Conservation (phyloP, 1,284 basidiomycete species). For the Boletellus deceptivus region DNA sequence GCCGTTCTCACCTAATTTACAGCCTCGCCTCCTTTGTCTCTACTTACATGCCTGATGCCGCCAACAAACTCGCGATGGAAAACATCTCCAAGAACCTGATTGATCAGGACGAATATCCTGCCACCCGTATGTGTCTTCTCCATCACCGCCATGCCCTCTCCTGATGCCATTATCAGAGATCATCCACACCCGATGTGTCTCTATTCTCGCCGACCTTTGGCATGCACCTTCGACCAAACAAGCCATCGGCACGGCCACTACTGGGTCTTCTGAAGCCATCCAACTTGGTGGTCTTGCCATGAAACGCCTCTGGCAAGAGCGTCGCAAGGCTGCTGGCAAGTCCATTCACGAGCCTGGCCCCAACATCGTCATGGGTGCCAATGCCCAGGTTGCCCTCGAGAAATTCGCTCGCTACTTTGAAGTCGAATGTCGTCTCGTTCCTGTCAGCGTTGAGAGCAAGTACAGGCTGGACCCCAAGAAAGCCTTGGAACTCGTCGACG, state of each 20-base stretch:
- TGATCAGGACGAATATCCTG: slow-evolving; percentile 91
- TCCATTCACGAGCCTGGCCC: slow-evolving; percentile 82
- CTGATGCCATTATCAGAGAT: slow-evolving; percentile 42
- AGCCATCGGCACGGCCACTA: slow-evolving; percentile 90
- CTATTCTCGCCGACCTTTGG: slow-evolving; percentile 92
- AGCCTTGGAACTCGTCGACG: slow-evolving; percentile 86
- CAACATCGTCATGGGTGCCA: slow-evolving; percentile 78
- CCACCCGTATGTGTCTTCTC: slow-evolving; percentile 53
- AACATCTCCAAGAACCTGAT: slow-evolving; percentile 90
- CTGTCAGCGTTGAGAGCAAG: slow-evolving; percentile 70
- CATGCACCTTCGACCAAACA: slow-evolving; percentile 73
- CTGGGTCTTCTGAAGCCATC: slow-evolving; percentile 91
- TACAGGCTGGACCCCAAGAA: slow-evolving; percentile 84
- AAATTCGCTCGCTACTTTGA: slow-evolving; percentile 94
- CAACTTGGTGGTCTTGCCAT: slow-evolving; percentile 93
- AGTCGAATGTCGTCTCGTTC: slow-evolving; percentile 81
- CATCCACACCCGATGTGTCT: slow-evolving; percentile 79
- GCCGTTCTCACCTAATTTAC: slow-evolving; percentile 53
- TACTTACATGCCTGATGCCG: slow-evolving; percentile 66
- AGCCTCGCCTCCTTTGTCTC: slow-evolving; percentile 85
- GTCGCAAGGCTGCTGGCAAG: slow-evolving; percentile 83
- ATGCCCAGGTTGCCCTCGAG: slow-evolving; percentile 85
- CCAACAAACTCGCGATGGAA: slow-evolving; percentile 74
- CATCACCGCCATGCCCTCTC: not conserved
- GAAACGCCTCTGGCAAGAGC: slow-evolving; percentile 93